phyloP scores from a whole-genome alignment of 2,329 filamentous ascomycete species.

The Clarireedia homoeocarpa region DNA sequence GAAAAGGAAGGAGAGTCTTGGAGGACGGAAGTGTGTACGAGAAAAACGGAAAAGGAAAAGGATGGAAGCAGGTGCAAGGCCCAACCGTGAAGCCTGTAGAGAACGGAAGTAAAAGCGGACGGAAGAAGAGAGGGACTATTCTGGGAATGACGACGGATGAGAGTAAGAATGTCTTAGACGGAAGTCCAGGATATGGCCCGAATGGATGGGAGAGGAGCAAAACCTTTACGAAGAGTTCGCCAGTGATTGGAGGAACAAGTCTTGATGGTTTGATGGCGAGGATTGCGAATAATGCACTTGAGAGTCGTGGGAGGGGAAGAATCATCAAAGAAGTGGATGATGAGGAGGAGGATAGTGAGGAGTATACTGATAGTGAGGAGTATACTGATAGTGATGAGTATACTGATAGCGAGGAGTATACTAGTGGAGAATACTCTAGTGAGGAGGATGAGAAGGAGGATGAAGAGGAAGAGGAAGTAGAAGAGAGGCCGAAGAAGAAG shows the following conservation, averaged over 20 bases:
- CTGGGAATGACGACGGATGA: slow-evolving; percentile 6
- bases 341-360: background rate
- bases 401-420: slow-evolving; percentile 4
- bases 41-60: slow-evolving; percentile 8
- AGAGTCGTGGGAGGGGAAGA: slow-evolving; percentile 2
- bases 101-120: background rate
- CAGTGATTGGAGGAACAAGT: background rate
- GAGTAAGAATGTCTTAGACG: background rate
- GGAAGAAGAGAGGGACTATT: slow-evolving; percentile 4
- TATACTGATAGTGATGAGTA: background rate
- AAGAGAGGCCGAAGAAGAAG: background rate
- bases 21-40: slow-evolving; percentile 9
- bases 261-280: slow-evolving; percentile 5
- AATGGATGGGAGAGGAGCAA: background rate
- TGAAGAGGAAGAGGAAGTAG: background rate
- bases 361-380: background rate
- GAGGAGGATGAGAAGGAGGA: background rate
- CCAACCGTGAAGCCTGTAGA: slow-evolving; percentile 2
- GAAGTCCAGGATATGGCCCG: background rate
- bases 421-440: slow-evolving; percentile 3
- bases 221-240: background rate
- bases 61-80: slow-evolving; percentile 3
- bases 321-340: slow-evolving; percentile 5
- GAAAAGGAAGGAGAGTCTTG: slow-evolving; percentile 2
- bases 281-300: slow-evolving; percentile 4